Percentiles rank a stretch among this genome's conserved stretches.
These are phyloP conservation scores for Trichoderma sp. DNA, from an alignment of 2,329 filamentous ascomycete species.

Conservation along the genomic window DNA sequence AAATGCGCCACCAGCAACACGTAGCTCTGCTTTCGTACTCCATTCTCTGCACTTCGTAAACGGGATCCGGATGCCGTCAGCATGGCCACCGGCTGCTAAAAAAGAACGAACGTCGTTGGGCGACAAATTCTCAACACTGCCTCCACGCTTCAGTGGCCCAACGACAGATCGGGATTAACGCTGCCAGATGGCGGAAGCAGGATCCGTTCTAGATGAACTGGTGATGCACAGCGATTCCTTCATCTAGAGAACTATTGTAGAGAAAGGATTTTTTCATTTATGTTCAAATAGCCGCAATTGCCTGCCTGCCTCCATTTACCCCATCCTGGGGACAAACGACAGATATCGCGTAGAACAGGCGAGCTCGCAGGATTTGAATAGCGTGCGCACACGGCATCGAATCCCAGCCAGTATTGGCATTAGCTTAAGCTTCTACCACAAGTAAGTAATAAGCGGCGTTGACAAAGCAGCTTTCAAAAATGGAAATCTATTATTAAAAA, in stretches of 20 bases:
- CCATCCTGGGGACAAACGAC: not conserved
- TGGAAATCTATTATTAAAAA: not conserved
- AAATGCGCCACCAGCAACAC: not conserved
- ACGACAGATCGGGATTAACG: not conserved
- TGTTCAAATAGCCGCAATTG: not conserved
- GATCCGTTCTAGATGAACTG: not conserved
- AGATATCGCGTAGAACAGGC: not conserved
- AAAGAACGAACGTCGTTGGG: slow-evolving; percentile 1
- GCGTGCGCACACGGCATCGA: not conserved
- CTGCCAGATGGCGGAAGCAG: not conserved
- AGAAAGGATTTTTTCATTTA: not conserved
- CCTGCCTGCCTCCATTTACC: not conserved
- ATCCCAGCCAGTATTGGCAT: not conserved
- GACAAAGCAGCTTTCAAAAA: slow-evolving; percentile 1
- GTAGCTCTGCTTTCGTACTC: not conserved
- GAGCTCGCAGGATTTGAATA: not conserved
- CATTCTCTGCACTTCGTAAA: not conserved
- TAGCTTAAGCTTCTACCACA: not conserved
- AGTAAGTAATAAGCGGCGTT: not conserved
- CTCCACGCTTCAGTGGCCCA: slow-evolving; percentile 1
- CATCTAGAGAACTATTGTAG: not conserved
- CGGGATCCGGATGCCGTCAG: slow-evolving; percentile 7
- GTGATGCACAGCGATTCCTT: not conserved
- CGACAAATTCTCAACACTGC: not conserved
- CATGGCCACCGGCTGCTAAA: slow-evolving; percentile 5